Percentiles rank a stretch among this genome's conserved stretches.
phyloP scores from a whole-genome alignment of 306 rosid genomes.

The Rosa chinensis region DNA sequence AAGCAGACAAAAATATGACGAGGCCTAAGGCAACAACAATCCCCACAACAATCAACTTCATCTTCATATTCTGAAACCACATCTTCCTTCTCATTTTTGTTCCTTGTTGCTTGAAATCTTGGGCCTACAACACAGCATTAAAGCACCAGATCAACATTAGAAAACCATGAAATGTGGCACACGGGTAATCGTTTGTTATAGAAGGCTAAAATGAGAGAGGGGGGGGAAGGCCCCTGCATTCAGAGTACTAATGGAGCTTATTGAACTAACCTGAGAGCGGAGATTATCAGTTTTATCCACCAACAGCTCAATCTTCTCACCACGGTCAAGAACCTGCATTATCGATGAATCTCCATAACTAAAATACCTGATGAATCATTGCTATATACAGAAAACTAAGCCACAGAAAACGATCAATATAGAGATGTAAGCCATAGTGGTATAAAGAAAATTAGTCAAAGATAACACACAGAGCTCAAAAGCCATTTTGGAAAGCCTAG shows the following conservation, averaged over 20 bases:
- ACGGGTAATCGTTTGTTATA: too few species aligned
- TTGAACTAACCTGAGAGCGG: constrained; percentile 78
- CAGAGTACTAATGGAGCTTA: not conserved
- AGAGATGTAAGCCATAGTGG: not conserved
- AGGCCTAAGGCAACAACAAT: constrained; percentile 54
- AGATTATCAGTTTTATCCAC: constrained; percentile 95
- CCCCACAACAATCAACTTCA: constrained; percentile 71
- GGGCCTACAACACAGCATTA: constrained; percentile 56
- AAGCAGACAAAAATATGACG: constrained; percentile 59
- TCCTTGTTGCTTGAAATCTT: constrained; percentile 75
- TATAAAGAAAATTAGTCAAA: not conserved
- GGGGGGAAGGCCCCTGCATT: not conserved
- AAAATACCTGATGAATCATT: not conserved
- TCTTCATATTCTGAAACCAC: constrained; percentile 96
- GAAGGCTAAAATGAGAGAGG: too few species aligned
- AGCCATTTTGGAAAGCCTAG: not conserved
- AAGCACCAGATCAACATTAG: not conserved
- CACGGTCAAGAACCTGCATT: constrained; percentile 92
- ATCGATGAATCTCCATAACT: constrained; percentile 1
- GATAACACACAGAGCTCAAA: not conserved
- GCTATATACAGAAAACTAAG: not conserved
- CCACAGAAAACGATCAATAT: not conserved
- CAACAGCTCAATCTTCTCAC: constrained; percentile 89
- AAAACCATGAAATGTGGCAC: not conserved
- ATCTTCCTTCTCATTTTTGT: constrained; percentile 80